Evolutionary conservation across 148 eudicot species (phyloP).

Genomic region (Limonium bicolor): DNA sequence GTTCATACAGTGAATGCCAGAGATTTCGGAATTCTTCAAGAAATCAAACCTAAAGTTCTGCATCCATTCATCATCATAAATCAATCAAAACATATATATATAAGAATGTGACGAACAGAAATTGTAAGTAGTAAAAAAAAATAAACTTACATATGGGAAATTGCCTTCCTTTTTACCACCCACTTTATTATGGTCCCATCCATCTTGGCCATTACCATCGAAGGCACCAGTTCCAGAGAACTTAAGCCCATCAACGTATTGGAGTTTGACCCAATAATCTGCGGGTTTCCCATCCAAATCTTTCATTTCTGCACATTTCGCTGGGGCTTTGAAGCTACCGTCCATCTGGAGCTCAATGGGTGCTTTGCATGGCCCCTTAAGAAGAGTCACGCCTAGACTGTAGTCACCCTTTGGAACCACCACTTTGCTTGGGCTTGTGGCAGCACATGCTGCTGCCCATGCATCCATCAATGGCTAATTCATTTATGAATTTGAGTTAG

Average conservation of each 20-base stretch:
- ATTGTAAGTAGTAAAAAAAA: background rate
- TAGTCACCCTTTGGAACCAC: slow-evolving; percentile 37
- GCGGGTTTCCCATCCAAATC: slow-evolving; percentile 15
- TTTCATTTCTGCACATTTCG: slow-evolving; percentile 20
- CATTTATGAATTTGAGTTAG: no score
- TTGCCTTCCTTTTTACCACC: background rate
- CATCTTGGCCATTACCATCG: slow-evolving; percentile 3
- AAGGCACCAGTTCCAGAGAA: background rate
- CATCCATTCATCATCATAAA: no score
- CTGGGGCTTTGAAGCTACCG: slow-evolving; percentile 20
- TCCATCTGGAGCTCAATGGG: slow-evolving; percentile 24
- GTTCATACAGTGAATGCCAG: slow-evolving; percentile 24
- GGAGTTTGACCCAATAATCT: no score
- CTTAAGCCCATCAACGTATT: no score
- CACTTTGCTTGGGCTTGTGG: slow-evolving; percentile 18
- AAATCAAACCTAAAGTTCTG: slow-evolving; percentile 31
- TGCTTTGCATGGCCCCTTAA: slow-evolving; percentile 43
- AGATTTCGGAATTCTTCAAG: slow-evolving; percentile 19
- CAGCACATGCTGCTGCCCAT: slow-evolving; percentile 43
- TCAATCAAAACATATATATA: no score
- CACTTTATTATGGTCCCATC: background rate
- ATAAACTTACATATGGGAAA: background rate
- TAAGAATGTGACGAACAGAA: no score
- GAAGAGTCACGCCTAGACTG: slow-evolving; percentile 13
- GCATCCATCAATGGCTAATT: slow-evolving; percentile 24